phyloP scores from a whole-genome alignment of 352 stramenopile genomes.

The Phytopythium delawarense region DNA sequence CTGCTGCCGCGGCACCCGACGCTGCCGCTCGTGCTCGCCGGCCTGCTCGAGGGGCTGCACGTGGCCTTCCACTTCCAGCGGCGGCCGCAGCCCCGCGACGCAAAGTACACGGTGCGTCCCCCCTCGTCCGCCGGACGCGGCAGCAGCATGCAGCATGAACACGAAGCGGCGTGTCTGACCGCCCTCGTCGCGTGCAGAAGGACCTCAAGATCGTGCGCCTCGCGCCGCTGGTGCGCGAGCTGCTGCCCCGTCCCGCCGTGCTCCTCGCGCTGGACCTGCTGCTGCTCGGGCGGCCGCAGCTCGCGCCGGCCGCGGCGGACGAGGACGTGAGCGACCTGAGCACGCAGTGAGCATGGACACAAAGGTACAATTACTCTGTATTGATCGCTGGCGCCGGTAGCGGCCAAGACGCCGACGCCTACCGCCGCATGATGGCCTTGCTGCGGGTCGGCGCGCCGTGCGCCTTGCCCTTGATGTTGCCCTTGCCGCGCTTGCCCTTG shows the following conservation, averaged over 20 bases:
- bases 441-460: slow-evolving; percentile 77
- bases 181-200: slow-evolving; percentile 12
- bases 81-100: not conserved
- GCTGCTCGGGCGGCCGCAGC: not conserved
- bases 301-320: not conserved
- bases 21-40: slow-evolving; percentile 38
- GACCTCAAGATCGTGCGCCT: slow-evolving; percentile 49
- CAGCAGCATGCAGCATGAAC: too few species aligned
- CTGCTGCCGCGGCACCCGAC: slow-evolving; percentile 30
- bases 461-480: slow-evolving; percentile 75
- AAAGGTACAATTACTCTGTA: slow-evolving; percentile 2
- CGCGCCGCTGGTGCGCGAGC: slow-evolving; percentile 28
- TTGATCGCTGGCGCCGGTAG: not conserved
- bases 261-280: slow-evolving; percentile 34
- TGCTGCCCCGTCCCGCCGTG: slow-evolving; percentile 40
- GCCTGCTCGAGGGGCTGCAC: slow-evolving; percentile 45
- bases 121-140: not conserved
- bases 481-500: slow-evolving; percentile 56
- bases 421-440: slow-evolving; percentile 76
- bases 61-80: slow-evolving; percentile 47
- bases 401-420: slow-evolving; percentile 2
- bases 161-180: too few species aligned
- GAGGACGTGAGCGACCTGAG: slow-evolving; percentile 1
- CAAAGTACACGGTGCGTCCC: slow-evolving; percentile 22
- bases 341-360: not conserved